Base-by-base conservation (phyloP, 352 stramenopile species). In the Globisporangium radiosum region DNA sequence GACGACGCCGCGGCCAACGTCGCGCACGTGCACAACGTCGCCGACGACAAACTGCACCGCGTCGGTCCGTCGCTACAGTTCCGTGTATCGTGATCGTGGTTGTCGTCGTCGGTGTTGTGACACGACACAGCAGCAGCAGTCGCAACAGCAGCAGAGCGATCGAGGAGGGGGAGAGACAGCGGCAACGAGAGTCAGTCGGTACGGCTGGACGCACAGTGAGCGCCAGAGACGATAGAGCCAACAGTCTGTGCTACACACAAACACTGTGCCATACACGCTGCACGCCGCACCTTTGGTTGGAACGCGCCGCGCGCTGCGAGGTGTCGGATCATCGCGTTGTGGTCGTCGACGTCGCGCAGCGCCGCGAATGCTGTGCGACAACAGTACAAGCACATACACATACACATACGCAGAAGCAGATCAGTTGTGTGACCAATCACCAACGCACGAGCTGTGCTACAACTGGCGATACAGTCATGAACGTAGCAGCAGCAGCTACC, bases 1-100 rank as follows among this genome's bases (percentile, higher is more conserved):
- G 51, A 94, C 68, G 25, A 92, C 83, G 7, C 83, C 81, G 9
- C 63, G 54, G 3, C 76, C 80, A 1, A 83, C 60, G 6, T 70
- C 69, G 17, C 82, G 69, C 40, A 92, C 72, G 42, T 80, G 56
- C 2, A 94, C 80, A 17, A 93, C 61, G 51, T 94, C 85, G 36
- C 85, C 85, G 45, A 94, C 69, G 4, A 63, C 57, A 51, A 84
- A 92, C 56, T 76, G 51, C 17, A 92, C 66, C 7, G 56, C 64
- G 14, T 75, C 58, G 1, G 75, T 78, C 9, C 85, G 76, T 55
- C 68, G 66, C 85, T 91, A 57, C 1, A 2, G 38, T 43, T 43
- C 5, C 25, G 25, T 25, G 25, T 25, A 25, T 25, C 25, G 25
- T 25, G 25, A 2, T 25, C 25, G 25, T 25, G 25, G 25, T 25